phyloP scores from a whole-genome alignment of 257 asterid species.

The Rubia yunnanensis region DNA sequence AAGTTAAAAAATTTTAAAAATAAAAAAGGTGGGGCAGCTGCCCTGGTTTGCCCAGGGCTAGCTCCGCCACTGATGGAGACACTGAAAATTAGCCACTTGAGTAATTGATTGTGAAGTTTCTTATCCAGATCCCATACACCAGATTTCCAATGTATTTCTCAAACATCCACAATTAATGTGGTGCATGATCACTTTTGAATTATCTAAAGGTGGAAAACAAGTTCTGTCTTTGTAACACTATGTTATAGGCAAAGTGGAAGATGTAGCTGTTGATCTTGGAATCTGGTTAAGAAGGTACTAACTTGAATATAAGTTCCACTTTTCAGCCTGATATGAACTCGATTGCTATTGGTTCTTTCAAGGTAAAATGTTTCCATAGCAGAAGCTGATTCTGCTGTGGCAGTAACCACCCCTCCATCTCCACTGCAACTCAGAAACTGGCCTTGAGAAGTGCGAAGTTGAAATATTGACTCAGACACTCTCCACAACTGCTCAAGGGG shows the following conservation, averaged over 20 bases:
- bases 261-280: not conserved
- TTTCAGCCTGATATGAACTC: conserved; percentile 51
- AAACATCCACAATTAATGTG: not conserved
- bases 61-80: too few relatives aligned
- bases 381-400: conserved; percentile 44
- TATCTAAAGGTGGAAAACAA: not conserved
- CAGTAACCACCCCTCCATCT: conserved; percentile 40
- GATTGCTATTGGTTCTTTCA: conserved; percentile 46
- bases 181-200: not conserved
- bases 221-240: not conserved
- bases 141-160: not conserved
- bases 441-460: conserved; percentile 60
- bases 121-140: not conserved
- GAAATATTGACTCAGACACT: conserved; percentile 56
- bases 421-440: conserved; percentile 53
- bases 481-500: conserved; percentile 59
- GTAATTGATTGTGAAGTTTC: not conserved
- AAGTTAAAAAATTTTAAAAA: too few relatives aligned
- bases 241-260: not conserved
- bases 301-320: conserved; percentile 69
- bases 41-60: too few relatives aligned
- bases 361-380: conserved; percentile 54
- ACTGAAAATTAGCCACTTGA: not conserved
- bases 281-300: conserved; percentile 3
- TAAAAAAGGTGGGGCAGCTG: too few relatives aligned